Evolutionary conservation across 2,329 filamentous ascomycete species (phyloP).

Genomic region (Hypomyces perniciosus): DNA sequence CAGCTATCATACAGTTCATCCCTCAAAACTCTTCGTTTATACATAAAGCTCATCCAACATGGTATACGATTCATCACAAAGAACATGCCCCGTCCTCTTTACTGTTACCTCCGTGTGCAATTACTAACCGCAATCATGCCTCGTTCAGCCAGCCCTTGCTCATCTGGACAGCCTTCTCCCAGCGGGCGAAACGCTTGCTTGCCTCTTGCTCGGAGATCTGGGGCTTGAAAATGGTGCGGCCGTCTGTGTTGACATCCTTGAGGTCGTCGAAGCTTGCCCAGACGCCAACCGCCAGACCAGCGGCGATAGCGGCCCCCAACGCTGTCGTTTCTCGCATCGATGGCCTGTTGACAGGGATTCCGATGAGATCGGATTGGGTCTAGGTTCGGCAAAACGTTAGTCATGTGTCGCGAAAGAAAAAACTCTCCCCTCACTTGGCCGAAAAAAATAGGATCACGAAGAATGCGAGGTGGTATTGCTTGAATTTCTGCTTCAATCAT

Average conservation of each 20-base stretch:
- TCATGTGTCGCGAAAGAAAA: neutral
- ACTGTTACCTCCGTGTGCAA: neutral
- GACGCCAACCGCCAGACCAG: slow-evolving; percentile 68
- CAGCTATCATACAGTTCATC: neutral
- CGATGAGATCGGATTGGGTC: slow-evolving; percentile 75
- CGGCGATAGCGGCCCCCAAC: slow-evolving; percentile 74
- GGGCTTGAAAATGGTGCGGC: slow-evolving; percentile 63
- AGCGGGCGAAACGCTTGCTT: slow-evolving; percentile 59
- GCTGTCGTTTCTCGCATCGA: slow-evolving; percentile 81
- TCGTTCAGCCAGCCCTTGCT: slow-evolving; percentile 61
- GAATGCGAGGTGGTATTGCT: neutral
- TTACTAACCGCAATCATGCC: neutral
- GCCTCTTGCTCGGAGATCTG: slow-evolving; percentile 55
- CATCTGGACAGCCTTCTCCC: slow-evolving; percentile 75
- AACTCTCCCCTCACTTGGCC: neutral
- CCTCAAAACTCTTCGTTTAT: neutral
- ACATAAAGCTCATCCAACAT: neutral
- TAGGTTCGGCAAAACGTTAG: slow-evolving; percentile 20
- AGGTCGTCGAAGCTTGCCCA: slow-evolving; percentile 71
- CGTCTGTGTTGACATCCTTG: slow-evolving; percentile 63
- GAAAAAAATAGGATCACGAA: neutral
- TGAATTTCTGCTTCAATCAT: neutral
- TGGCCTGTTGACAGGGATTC: slow-evolving; percentile 71
- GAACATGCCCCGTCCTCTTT: neutral
- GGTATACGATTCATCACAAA: neutral